Base-by-base conservation (phyloP, 768 basidiomycete genomes). In the Hydnum rufescens region DNA sequence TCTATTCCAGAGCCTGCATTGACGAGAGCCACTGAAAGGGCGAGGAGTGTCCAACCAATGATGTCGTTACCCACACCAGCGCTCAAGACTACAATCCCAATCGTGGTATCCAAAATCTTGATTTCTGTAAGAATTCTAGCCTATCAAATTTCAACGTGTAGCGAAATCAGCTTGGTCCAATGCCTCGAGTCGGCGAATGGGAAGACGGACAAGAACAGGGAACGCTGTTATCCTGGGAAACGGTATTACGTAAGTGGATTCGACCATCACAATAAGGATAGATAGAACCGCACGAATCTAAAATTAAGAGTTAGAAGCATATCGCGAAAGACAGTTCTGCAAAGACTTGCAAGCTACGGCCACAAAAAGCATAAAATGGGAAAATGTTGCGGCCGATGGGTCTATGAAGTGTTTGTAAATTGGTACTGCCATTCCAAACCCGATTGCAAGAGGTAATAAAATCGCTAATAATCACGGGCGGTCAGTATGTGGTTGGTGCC, bases 321-420 rank as follows among this genome's bases (percentile, higher is more conserved):
- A 39, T 8, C 34, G 34, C 34, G 34, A 39, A 39, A 39, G n/a
- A n/a, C n/a, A n/a, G n/a, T n/a, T 39, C 34, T 39, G 8, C 34
- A 19, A 39, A 39, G 34, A 39, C 34, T 19, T 39, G 67, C 80
- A 89, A 0, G 89, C 88, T 22, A 92, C 87, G 13, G 87, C 89
- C 5, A 84, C 78, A 65, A 97, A 96, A 32, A 99, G 76, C 75
- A 95, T 78, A 65, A 97, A 97, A 63, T 93, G 72, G 0, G 85
- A 80, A 64, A 89, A 93, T 51, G 77, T 57, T 42, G 66, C 71
- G 48, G 80, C 71, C 44, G 65, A 68, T 1, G 67, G 64, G 60
- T 80, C 73, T 57, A 87, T 74, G 65, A 92, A 96, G 4, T 68
- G 60, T 54, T 77, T 64, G 67, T 89, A 96, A 4, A 95, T 61